Base-by-base conservation (phyloP, 2,329 filamentous ascomycete species). In the Fusarium staphyleae region DNA sequence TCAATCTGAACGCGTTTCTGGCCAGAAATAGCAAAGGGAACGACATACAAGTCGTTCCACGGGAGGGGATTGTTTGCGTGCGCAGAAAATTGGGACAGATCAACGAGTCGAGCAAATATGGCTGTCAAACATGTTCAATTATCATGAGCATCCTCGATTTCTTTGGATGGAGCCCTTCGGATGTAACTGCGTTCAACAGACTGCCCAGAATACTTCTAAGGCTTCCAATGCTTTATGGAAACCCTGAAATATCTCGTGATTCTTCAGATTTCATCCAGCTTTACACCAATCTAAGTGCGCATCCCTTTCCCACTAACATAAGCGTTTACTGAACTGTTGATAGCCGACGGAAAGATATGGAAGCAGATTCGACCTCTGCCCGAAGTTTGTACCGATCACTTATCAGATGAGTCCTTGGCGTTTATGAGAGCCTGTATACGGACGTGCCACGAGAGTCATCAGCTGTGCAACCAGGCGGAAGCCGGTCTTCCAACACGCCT, bases 341-440 rank as follows among this genome's bases (percentile, higher is more conserved):
- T 9, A 64, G 54, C 32, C 4, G 30, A 46, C 9, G 35, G 41
- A 26, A 43, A 36, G 4, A 3, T 30, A 3, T 55, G 57, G 61
- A 52, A 35, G 9, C n/a, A 24, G 1, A 42, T 64, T 7, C 42
- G 30, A 1, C 55, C 57, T 1, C 22, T 64, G n/a, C 49, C 49
- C 1, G 62, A 65, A 4, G 51, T 65, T 5, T 57, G 48, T 3
- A 16, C 37, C 5, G 34, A 64, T 9, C 52, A 57, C n/a, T 6
- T 65, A 14, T 62, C 61, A 8, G 2, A 10, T 2, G 37, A 56
- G 11, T 29, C 49, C 4, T 12, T 65, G 2, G 10, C 16, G 1
- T 65, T 60, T 5, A 40, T 65, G 8, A 48, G 44, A 12, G 14
- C 40, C 13, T 62, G 61, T 15, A 10, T 57, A 4, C 22, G 34